Conservation (phyloP, 345 rosid genomes). For the Theobroma cacao region DNA sequence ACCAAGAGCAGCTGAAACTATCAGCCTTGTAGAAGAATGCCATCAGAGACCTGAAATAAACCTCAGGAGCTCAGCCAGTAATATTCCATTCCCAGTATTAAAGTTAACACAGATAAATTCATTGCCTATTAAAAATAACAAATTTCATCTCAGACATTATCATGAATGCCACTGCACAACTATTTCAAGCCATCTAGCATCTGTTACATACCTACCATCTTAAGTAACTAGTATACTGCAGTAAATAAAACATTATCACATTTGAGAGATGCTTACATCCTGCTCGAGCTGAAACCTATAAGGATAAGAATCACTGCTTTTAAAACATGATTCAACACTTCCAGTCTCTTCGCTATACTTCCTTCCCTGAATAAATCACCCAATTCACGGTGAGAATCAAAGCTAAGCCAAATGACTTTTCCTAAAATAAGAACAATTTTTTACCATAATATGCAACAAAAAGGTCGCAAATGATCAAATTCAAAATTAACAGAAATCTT, state of each 20-base stretch:
- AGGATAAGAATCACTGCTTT: slow-evolving; percentile 40
- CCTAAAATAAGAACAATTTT: background rate
- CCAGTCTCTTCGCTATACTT: slow-evolving; percentile 31
- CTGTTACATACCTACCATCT: background rate
- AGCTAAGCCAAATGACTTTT: background rate
- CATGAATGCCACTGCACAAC: background rate
- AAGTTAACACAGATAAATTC: background rate
- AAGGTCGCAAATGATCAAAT: background rate
- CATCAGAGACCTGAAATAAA: background rate
- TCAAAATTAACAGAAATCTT: background rate
- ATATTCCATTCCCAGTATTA: background rate
- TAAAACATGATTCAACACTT: slow-evolving; percentile 24
- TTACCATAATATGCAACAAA: background rate
- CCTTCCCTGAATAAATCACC: slow-evolving; percentile 42
- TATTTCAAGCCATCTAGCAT: background rate
- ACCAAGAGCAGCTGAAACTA: background rate
- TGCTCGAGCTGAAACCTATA: slow-evolving; percentile 71
- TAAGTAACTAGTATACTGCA: slow-evolving; percentile 1
- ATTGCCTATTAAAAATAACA: background rate
- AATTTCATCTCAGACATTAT: background rate
- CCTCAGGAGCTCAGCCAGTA: background rate
- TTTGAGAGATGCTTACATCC: slow-evolving; percentile 55
- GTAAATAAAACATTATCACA: slow-evolving; percentile 7
- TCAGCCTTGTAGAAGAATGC: background rate
- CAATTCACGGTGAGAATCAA: background rate